A percentile compares a stretch with the other conserved stretches of the same genome.
Conservation (phyloP, 2,329 filamentous ascomycete species). For the Aciculosporium take region DNA sequence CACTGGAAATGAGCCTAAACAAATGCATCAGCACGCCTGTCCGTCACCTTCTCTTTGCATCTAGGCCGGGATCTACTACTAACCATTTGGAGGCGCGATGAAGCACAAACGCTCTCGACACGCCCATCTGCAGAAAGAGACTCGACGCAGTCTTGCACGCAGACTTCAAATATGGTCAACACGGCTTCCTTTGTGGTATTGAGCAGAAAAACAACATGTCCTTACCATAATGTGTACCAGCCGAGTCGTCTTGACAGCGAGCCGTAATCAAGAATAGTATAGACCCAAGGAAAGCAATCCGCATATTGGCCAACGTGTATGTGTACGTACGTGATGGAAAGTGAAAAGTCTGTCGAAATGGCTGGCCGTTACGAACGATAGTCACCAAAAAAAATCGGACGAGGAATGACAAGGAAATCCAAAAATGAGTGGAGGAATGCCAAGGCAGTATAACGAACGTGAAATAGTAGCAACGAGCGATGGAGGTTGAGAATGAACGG, state of each 20-base stretch:
- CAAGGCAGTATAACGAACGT: constrained; percentile 11
- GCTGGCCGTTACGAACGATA: constrained; percentile 18
- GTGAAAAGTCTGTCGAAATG: constrained; percentile 11
- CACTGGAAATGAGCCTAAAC: constrained; percentile 19
- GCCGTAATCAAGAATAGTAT: constrained; percentile 8
- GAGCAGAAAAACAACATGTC: neutral
- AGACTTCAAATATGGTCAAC: constrained; percentile 7
- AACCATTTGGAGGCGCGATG: constrained; percentile 5
- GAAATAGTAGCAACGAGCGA: constrained; percentile 11
- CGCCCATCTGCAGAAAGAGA: constrained; percentile 9
- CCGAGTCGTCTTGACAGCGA: constrained; percentile 1
- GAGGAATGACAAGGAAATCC: constrained; percentile 12
- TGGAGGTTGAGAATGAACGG: constrained; percentile 9
- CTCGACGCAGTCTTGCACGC: constrained; percentile 10
- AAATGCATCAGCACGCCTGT: constrained; percentile 4
- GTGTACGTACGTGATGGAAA: constrained; percentile 5
- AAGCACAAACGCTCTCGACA: constrained; percentile 8
- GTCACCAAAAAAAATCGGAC: constrained; percentile 17
- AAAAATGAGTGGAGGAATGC: constrained; percentile 18
- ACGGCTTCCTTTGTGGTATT: neutral
- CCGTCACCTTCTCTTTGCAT: neutral
- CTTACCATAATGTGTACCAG: neutral
- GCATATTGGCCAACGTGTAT: constrained; percentile 12
- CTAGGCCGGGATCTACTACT: neutral
- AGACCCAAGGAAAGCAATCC: constrained; percentile 5